Evolutionary conservation across 176 grass and related monocot species (phyloP), one percentile per base, ranked within the genome.

Genomic region (Oryza coarctata): DNA sequence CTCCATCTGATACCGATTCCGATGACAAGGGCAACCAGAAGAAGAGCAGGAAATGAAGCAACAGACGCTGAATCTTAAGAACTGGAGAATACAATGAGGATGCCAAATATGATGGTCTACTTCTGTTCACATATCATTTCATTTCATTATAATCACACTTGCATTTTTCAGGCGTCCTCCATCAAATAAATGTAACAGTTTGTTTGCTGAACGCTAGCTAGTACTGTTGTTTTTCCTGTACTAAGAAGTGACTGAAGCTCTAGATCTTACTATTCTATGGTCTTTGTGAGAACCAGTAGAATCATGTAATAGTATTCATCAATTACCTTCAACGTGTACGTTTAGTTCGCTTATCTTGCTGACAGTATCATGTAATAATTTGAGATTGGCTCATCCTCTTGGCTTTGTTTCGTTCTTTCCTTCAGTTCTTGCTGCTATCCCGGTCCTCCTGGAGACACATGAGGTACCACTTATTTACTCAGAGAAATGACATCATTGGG

Each of bases 1-100:
- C 82, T 26, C 78, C 88, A 10, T 90, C 74, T 39, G 84, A 93
- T 47, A 88, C 83, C 57, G 85, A 95, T 81, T 95, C 84, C 39
- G 82, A 90, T 84, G 92, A 88, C 73, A 93, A 88, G 39, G 50
- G 43, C 29, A 89, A 85, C 68, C 26, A 32, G 23, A 95, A n/a
- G 82, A 93, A 91, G 72, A 84, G 63, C 36, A 88, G 60, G 78
- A 82, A 63, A 45, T 76, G 65, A 76, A 47, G 62, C 25, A 34
- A 12, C 25, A 91, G 60, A 47, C 77, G 2, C 36, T 72, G 90
- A 86, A 25, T 36, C 63, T 65, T n/a, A 31, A 71, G 32, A 34
- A 40, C 28, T 65, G 8, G 58, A 58, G 6, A 71, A 27, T 43
- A 20, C 26, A 57, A 58, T 65, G 65, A 75, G 47, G 82, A 71